Evolutionary conservation across 805 yeast genomes (phyloP), one percentile per base, ranked within the genome.

Genomic region (Metschnikowia lochheadii): DNA sequence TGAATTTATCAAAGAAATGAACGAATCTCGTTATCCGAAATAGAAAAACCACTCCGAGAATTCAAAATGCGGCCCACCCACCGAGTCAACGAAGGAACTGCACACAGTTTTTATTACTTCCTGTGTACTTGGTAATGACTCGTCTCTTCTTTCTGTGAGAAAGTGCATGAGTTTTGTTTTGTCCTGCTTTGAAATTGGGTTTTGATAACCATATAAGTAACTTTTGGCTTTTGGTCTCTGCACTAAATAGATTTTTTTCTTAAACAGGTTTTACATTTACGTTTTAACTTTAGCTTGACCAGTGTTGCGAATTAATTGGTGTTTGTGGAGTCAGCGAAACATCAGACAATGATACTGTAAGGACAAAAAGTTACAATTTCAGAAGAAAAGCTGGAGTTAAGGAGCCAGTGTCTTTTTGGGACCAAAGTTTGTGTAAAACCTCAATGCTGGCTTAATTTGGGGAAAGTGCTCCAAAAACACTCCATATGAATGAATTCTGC

Each of bases 21-120:
- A 62, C 65, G 64, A 56, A 60, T 36, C 48, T 61, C 67, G 66
- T 63, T 63, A 63, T 57, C 55, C 62, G 63, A 60, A 63, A 59
- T 43, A 21, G 36, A 49, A 52, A 57, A 55, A 49, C 37, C 36
- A 44, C 3, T 46, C 47, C 36, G 49, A 32, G n/a, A 43, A 45
- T 39, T 46, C 44, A 20, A 35, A 44, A 23, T 44, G 40, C 40
- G 46, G 29, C 33, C 34, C 34, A 40, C n/a, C 46, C 46, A 21
- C 46, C 26, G 46, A 44, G 46, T 36, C 40, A 44, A 40, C 23
- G 11, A 34, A 34, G 5, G n/a, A 10, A 10, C 40, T 45, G 51
- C 48, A 45, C 8, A 38, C 11, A 29, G n/a, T 11, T 2, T 45
- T 29, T 34, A 33, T 26, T 44, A 21, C 13, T 15, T 17, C 23